Conservation (phyloP, 2,329 filamentous ascomycete species). For the Aspergillus alliaceus region DNA sequence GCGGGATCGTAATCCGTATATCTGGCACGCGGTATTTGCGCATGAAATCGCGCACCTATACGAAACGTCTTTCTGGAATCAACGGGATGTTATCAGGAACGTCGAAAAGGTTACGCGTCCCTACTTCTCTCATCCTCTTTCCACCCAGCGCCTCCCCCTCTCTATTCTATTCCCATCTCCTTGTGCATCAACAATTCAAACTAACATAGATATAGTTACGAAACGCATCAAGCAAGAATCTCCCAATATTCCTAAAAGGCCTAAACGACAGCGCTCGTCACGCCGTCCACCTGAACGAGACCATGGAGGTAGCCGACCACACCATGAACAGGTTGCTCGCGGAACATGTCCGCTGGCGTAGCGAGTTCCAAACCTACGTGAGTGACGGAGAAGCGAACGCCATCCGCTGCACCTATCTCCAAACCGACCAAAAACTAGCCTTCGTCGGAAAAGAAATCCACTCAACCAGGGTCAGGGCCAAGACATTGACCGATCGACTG, state of each 20-base stretch:
- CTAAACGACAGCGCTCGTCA: slow-evolving; percentile 33
- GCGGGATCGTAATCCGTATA: slow-evolving; percentile 16
- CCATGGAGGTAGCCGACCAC: slow-evolving; percentile 31
- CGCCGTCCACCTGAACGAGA: slow-evolving; percentile 32
- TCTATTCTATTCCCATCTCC: too few species aligned
- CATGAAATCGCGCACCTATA: slow-evolving; percentile 22
- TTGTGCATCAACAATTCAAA: too few species aligned
- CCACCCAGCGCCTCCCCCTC: too few species aligned
- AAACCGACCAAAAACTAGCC: slow-evolving; percentile 15
- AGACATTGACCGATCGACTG: slow-evolving; percentile 29
- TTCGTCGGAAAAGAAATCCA: slow-evolving; percentile 25
- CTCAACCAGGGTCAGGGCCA: slow-evolving; percentile 26
- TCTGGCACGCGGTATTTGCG: slow-evolving; percentile 26
- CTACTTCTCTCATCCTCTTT: not conserved
- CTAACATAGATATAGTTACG: not conserved
- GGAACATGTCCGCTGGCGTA: slow-evolving; percentile 19
- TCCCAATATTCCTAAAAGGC: slow-evolving; percentile 17
- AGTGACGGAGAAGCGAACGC: not conserved
- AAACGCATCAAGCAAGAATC: not conserved
- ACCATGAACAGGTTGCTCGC: slow-evolving; percentile 23
- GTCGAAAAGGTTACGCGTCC: slow-evolving; percentile 28
- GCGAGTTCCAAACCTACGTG: slow-evolving; percentile 1
- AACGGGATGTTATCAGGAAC: slow-evolving; percentile 29
- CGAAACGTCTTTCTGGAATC: slow-evolving; percentile 28
- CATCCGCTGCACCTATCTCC: not conserved